Evolutionary conservation across 768 basidiomycete genomes (phyloP), one percentile per base, ranked within the genome.

Genomic region (Piloderma croceum): DNA sequence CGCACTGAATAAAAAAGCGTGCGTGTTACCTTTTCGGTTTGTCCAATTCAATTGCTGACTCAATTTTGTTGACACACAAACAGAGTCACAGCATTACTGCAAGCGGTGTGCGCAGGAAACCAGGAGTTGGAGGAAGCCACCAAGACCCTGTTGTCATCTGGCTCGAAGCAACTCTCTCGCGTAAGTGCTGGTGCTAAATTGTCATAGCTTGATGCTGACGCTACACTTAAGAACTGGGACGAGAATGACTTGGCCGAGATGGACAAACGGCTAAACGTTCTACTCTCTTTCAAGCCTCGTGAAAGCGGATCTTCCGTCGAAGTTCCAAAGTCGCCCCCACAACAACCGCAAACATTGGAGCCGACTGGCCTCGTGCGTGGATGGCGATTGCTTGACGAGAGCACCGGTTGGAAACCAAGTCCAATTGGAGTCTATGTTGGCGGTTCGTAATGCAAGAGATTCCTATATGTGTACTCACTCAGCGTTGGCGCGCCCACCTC

Each of bases 351-450:
- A 15, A 29, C 27, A 19, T 29, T 25, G 12, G 24, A 43, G 22
- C 44, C 29, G 5, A 40, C 36, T 27, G 37, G 41, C 18, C 34
- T 64, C 6, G 56, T 62, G 1, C 44, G 49, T 6, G 85, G 83
- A 17, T 88, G 86, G 83, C 65, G 64, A 36, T 40, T 67, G 31
- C 60, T 80, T 10, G 61, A 68, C 21, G 55, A 56, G 17, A 59
- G 47, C 13, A 62, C 61, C 12, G 57, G 59, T 25, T 87, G 86
- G 86, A 69, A 63, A 46, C 69, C 79, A 3, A 80, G 76, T 52
- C 84, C 86, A 5, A 80, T 89, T 33, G 86, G 86, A 7, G 67
- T 83, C 36, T 73, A 65, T 44, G 48, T 57, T n/a, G n/a, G n/a
- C n/a, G n/a, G n/a, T n/a, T n/a, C n/a, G n/a, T n/a, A n/a, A n/a